Conservation (phyloP, 2,329 filamentous ascomycete species). For the Exserohilum rostratum region DNA sequence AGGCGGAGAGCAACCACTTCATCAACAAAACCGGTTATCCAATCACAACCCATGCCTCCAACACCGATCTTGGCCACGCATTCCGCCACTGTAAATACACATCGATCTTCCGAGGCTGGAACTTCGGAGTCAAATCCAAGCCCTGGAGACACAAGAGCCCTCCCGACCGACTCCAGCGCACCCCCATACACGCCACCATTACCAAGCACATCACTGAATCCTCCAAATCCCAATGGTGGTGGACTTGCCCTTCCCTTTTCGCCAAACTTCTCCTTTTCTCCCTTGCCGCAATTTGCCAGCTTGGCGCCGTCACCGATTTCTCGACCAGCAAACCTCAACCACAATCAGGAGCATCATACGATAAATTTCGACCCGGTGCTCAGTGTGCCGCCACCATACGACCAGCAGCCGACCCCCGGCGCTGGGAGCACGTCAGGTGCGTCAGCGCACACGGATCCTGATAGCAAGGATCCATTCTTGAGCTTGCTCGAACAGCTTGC, state of each 20-base stretch:
- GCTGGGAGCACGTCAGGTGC: conserved; percentile 50
- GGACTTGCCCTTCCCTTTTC: conserved; percentile 47
- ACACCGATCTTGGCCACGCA: conserved; percentile 42
- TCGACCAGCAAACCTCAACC: conserved; percentile 25
- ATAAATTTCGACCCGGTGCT: conserved; percentile 50
- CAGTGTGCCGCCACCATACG: conserved; percentile 48
- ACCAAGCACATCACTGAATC: conserved; percentile 22
- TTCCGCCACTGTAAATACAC: conserved; percentile 25
- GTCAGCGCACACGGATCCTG: conserved; percentile 54
- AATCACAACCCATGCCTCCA: conserved; percentile 29
- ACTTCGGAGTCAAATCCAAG: conserved; percentile 32
- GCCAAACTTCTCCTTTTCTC: conserved; percentile 49
- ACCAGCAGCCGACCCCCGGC: conserved; percentile 54
- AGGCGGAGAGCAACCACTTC: conserved; percentile 44
- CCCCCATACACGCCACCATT: conserved; percentile 40
- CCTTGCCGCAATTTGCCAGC: conserved; percentile 42
- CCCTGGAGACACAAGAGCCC: conserved; percentile 27
- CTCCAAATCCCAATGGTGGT: conserved; percentile 24
- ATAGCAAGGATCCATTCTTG: conserved; percentile 78
- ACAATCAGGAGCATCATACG: conserved; percentile 21
- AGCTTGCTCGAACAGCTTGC: conserved; percentile 80
- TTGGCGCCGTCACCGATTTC: conserved; percentile 41
- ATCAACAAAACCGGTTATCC: conserved; percentile 28
- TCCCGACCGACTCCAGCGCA: conserved; percentile 27
- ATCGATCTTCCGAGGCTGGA: conserved; percentile 31